These are phyloP conservation scores for Gaertneriomyces semiglobifer DNA, from an alignment of 192 early-diverging fungal genomes.

Conservation along the genomic window DNA sequence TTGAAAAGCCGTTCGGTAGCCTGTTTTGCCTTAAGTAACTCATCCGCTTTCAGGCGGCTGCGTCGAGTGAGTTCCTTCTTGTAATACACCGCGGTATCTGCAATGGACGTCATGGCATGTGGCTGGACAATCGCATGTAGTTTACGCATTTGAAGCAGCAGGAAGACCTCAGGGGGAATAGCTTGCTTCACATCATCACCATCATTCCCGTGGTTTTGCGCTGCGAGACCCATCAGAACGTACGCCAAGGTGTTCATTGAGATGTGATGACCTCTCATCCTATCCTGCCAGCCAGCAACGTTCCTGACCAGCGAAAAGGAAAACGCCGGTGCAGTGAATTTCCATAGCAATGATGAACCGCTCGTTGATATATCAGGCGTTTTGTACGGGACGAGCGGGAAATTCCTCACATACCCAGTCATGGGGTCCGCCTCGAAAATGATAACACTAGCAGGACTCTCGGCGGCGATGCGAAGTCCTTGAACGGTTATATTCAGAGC, in stretches of 20 bases:
- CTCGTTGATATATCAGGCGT: not conserved
- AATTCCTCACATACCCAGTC: constrained; percentile 59
- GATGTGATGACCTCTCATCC: constrained; percentile 9
- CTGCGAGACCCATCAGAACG: constrained; percentile 58
- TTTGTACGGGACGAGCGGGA: not conserved
- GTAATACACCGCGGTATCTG: constrained; percentile 66
- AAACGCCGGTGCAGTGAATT: constrained; percentile 34
- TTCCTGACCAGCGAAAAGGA: constrained; percentile 56
- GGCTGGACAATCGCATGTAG: constrained; percentile 73
- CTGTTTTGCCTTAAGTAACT: constrained; percentile 56
- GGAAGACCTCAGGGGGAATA: constrained; percentile 4
- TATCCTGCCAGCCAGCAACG: constrained; percentile 1
- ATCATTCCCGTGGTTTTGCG: constrained; percentile 51
- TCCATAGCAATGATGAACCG: not conserved
- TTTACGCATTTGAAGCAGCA: constrained; percentile 55
- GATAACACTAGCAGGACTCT: constrained; percentile 52
- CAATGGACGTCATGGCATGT: constrained; percentile 57
- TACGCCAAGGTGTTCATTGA: constrained; percentile 57
- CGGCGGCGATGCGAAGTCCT: constrained; percentile 59
- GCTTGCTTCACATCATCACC: not conserved
- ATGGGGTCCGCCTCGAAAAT: constrained; percentile 59
- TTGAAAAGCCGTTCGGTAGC: constrained; percentile 66
- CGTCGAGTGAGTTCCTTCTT: constrained; percentile 60
- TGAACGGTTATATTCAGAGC: constrained; percentile 58
- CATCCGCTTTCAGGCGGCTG: constrained; percentile 51